phyloP scores from a whole-genome alignment of 805 yeast genomes.

The Suhomyces sp. region DNA sequence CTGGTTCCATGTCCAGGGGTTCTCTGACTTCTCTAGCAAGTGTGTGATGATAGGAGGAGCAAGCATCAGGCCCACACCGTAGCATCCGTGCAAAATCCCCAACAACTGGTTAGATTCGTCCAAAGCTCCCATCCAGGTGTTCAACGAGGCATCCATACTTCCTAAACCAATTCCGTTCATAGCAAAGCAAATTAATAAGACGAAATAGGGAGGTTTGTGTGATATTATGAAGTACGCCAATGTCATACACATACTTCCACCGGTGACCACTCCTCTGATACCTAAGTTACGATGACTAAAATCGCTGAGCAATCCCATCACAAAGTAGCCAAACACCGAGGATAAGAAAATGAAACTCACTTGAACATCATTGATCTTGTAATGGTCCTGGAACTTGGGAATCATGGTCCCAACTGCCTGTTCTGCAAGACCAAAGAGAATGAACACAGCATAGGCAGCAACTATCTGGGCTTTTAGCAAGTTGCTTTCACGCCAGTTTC shows the following conservation, averaged over 20 bases:
- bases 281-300: conserved; percentile 44
- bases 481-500: conserved; percentile 36
- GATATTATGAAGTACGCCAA: conserved; percentile 38
- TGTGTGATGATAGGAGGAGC: conserved; percentile 46
- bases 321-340: conserved; percentile 53
- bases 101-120: conserved; percentile 47
- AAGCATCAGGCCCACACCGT: conserved; percentile 53
- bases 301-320: conserved; percentile 50
- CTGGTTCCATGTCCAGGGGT: conserved; percentile 47
- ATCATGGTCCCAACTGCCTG: conserved; percentile 60
- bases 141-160: conserved; percentile 51
- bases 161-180: conserved; percentile 58
- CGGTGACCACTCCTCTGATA: conserved; percentile 40
- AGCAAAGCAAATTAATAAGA: conserved; percentile 39
- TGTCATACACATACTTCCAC: conserved; percentile 34
- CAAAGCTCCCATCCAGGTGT: conserved; percentile 50
- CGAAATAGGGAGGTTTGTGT: conserved; percentile 38
- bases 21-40: conserved; percentile 33
- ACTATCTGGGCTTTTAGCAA: conserved; percentile 44
- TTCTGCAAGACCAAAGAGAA: conserved; percentile 54
- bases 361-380: conserved; percentile 45
- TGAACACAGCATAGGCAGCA: conserved; percentile 37
- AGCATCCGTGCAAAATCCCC: conserved; percentile 51
- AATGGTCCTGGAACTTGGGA: conserved; percentile 48
- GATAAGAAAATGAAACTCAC: conserved; percentile 51